Base-by-base conservation (phyloP, 108 stramenopile species). In the Cyclotella choctawhatcheeana region DNA sequence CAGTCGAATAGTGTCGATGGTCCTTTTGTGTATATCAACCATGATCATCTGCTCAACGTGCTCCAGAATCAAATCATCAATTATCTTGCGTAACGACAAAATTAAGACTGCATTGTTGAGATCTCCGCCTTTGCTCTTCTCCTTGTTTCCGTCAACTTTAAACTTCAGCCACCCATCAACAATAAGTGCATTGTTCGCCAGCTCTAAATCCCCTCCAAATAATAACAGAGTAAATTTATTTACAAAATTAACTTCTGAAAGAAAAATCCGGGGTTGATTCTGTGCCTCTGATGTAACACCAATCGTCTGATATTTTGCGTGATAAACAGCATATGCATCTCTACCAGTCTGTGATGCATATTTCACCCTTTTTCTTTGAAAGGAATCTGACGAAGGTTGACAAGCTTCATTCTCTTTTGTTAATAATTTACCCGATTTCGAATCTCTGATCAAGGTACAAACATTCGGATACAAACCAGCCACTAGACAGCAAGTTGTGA, bases 401-500 rank as follows among this genome's bases (percentile, higher is more conserved):
- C 82, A 83, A 18, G 60, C 56, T 18, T 84, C 82, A 25, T 81
- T 74, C 29, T 86, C 81, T 54, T 84, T 82, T 13, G 86, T 84
- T 10, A 86, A 47, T 0, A 84, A 74, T 24, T 81, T 85, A 14
- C 84, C 79, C 21, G 54, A 54, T 25, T 73, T 79, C 2, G 80
- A 43, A 10, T 83, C 64, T 0, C 70, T 81, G 45, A 84, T 54
- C 74, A 90, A 48, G 10, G 83, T 84, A 37, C 79, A 79, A 25
- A 88, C 64, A 67, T 91, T 88, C 20, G 90, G 90, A 58, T 91
- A 87, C 17, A 91, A 61, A 1, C 90, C 90, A 22, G 84, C 82
- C 21, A 84, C 85, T 37, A 90, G 58, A 48, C 84, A 85, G 56
- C 85, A 86, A 43, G 76, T 83, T 0, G 85, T 84, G 18, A 90